Evolutionary conservation across 345 rosid species (phyloP), one percentile per base, ranked within the genome.

Genomic region (Populus nigra): DNA sequence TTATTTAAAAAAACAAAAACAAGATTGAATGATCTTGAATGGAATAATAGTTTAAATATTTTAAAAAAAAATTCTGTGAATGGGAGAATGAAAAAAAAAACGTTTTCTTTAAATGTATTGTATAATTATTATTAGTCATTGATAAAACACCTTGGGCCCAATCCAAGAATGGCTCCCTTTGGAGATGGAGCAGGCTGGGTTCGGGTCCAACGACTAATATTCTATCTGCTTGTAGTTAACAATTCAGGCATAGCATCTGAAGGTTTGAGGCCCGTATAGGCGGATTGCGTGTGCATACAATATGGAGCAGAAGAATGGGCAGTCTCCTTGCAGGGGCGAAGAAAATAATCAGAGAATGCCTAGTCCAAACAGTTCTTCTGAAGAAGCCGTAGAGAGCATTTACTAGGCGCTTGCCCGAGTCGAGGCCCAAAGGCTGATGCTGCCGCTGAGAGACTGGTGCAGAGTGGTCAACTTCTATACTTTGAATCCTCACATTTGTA

Each of bases 301-400:
- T 0, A 74, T 81, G 31, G 82, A 72, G 74, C 88, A 76, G 11
- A 79, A 74, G 80, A 83, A 79, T 66, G 85, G 68, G 76, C 75
- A 3, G 83, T 17, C 81, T 83, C 66, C 71, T 86, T 22, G 65
- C 78, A 68, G 85, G 81, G 76, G 85, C 86, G 12, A 74, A 43
- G 47, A 53, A 68, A 62, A 73, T 79, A 71, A 77, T 86, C 67
- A 67, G 29, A 63, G 71, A 71, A 77, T 83, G 80, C 80, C 84
- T 23, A 22, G 49, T 31, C 29, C 72, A 36, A 27, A 70, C 35
- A 77, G 49, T 69, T 73, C 83, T 49, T 78, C 81, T 7, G 83
- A 78, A 63, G 82, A 81, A 76, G 88, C 86, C 36, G 70, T 79
- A 35, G 88, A 86, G 86, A 68, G 80, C 88, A 70, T 74, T 45